phyloP scores from a whole-genome alignment of 345 rosid genomes.

The Linum usitatissimum region DNA sequence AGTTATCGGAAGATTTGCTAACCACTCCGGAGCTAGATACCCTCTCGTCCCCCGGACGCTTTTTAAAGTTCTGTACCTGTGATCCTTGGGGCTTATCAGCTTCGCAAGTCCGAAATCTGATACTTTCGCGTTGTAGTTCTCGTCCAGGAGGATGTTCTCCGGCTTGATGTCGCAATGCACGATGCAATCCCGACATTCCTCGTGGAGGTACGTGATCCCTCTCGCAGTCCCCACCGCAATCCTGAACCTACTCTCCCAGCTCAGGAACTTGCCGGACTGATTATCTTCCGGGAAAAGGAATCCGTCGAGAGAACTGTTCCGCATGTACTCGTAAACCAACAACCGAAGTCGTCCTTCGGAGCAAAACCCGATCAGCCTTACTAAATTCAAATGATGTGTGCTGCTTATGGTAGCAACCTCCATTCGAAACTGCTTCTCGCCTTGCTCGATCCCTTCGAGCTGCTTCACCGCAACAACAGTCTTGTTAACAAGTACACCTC shows the following conservation, averaged over 20 bases:
- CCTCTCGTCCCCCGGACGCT: conserved; percentile 27
- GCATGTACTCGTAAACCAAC: conserved; percentile 27
- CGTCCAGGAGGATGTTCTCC: conserved; percentile 24
- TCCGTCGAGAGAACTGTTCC: conserved; percentile 19
- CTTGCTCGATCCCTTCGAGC: conserved; percentile 25
- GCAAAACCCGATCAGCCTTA: conserved; percentile 22
- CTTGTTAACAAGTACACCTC: conserved; percentile 17
- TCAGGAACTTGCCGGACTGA: conserved; percentile 12
- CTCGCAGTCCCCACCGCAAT: conserved; percentile 24
- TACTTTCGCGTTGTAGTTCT: conserved; percentile 18
- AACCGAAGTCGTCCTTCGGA: conserved; percentile 24
- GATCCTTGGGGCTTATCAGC: conserved; percentile 20
- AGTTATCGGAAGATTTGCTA: conserved; percentile 24
- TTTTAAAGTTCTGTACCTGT: conserved; percentile 15
- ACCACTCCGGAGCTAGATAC: conserved; percentile 25
- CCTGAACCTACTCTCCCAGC: conserved; percentile 16
- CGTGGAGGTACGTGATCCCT: conserved; percentile 26
- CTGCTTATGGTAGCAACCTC: conserved; percentile 26
- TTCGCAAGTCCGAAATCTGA: conserved; percentile 28
- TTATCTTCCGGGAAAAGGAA: conserved; percentile 13
- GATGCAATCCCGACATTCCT: conserved; percentile 29
- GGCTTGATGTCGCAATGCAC: conserved; percentile 28
- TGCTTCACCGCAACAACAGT: conserved; percentile 21
- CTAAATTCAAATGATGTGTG: conserved; percentile 27
- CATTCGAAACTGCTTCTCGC: conserved; percentile 25